Evolutionary conservation across 352 stramenopile genomes (phyloP).

Genomic region (Pythium guiyangense): DNA sequence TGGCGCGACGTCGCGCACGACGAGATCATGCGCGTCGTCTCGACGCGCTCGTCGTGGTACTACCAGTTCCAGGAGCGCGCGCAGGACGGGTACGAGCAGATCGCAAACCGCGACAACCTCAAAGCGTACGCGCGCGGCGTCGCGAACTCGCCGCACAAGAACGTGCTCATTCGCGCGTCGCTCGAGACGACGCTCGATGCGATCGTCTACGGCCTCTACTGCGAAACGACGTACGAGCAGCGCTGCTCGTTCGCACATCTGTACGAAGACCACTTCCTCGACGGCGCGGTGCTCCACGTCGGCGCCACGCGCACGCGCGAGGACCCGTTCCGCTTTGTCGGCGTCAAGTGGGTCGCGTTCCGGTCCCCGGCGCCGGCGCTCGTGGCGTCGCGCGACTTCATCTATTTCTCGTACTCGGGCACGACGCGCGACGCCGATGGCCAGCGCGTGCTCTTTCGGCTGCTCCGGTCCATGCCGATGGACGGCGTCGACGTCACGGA

Average conservation of each 20-base stretch:
- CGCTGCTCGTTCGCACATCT: constrained; percentile 31
- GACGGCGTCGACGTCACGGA: constrained; percentile 24
- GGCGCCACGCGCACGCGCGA: constrained; percentile 23
- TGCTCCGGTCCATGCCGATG: constrained; percentile 37
- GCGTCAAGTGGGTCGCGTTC: constrained; percentile 40
- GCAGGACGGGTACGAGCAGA: constrained; percentile 28
- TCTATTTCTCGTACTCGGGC: constrained; percentile 41
- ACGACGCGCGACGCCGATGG: constrained; percentile 24
- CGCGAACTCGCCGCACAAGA: constrained; percentile 20
- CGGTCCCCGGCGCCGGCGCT: constrained; percentile 29
- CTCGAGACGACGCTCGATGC: constrained; percentile 42
- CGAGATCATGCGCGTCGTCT: constrained; percentile 23
- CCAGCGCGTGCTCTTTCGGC: constrained; percentile 31
- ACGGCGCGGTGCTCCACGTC: constrained; percentile 38
- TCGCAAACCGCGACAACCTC: constrained; percentile 26
- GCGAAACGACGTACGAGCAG: constrained; percentile 29
- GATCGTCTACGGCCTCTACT: constrained; percentile 34
- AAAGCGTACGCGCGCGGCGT: constrained; percentile 24
- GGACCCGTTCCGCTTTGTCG: constrained; percentile 42
- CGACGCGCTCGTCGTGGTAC: constrained; percentile 28
- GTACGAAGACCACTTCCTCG: constrained; percentile 43
- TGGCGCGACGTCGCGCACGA: constrained; percentile 23
- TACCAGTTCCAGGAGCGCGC: constrained; percentile 24
- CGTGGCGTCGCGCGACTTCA: constrained; percentile 32
- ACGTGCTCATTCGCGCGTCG: constrained; percentile 21